Evolutionary conservation across 192 early-diverging fungal species (phyloP), one percentile per base, ranked within the genome.

Genomic region (Linnemannia elongata): DNA sequence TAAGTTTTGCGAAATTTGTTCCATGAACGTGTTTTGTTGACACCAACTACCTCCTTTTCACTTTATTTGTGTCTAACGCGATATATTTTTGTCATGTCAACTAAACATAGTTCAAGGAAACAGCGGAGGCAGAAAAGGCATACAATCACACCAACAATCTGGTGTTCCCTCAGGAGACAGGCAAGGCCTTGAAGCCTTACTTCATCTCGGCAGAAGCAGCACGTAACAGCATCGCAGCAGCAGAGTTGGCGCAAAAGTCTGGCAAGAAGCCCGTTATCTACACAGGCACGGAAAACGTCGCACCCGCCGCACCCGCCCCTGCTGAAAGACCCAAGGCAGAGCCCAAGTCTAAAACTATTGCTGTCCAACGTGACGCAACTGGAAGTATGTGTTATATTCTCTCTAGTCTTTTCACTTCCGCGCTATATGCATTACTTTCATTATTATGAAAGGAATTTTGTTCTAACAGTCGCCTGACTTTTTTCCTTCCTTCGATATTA

Each of bases 151-250:
- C 78, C 4, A 72, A 81, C 6, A 76, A 80, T 9, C 66, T 76
- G 6, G 72, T 87, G 0, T 87, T 81, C 38, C 85, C 85, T 27
- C 81, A 81, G 72, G 85, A 87, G 57, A 87, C 85, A 24, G 85
- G 85, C 27, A 77, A 70, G 33, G 70, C 80, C 17, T 35, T 87
- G 1, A 66, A 87, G 24, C 75, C 85, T 15, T 55, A 77, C 4
- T 72, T 75, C 41, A 81, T 87, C 60, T 75, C 85, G 39, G 38
- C 76, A 4, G 85, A 87, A 41, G 71, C 75, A 15, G 85, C 85
- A 57, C 57, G 71, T 1, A 10, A 12, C 18, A 77, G 76, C 38
- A 73, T 87, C 12, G 76, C 73, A 8, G 76, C 75, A 18, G 85
- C 85, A 20, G 85, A 87, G 52, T 42, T 73, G 1, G 85, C 85